These are phyloP conservation scores for Cyberlindnera subsufficiens DNA, from an alignment of 805 yeast genomes.

Conservation along the genomic window DNA sequence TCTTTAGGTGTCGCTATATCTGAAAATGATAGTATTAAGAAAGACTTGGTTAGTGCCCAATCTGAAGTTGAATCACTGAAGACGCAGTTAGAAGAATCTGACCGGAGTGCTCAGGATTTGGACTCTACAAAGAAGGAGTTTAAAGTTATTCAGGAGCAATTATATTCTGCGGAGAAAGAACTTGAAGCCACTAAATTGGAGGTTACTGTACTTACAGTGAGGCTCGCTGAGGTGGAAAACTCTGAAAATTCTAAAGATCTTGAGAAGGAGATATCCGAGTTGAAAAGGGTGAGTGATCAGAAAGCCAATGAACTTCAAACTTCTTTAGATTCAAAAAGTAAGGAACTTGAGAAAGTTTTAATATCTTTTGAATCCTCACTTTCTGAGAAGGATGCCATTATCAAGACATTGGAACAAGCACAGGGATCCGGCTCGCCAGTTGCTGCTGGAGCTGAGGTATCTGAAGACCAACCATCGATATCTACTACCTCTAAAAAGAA, in stretches of 20 bases:
- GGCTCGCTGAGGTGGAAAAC: neutral
- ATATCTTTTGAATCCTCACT: slow-evolving; percentile 2
- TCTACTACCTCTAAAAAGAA: slow-evolving; percentile 9
- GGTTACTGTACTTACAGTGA: neutral
- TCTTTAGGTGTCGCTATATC: neutral
- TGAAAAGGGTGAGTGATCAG: too few species aligned
- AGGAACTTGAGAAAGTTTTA: slow-evolving; percentile 2
- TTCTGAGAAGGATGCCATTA: slow-evolving; percentile 1
- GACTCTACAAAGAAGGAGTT: neutral
- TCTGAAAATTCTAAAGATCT: too few species aligned
- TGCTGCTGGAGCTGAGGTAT: neutral
- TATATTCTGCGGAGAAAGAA: neutral
- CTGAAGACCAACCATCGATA: neutral
- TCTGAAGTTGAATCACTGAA: neutral
- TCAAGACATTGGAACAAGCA: slow-evolving; percentile 9
- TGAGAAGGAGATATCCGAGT: too few species aligned
- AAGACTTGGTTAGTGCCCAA: neutral
- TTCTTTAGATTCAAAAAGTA: slow-evolving; percentile 1
- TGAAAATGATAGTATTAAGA: neutral
- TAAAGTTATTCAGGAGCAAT: neutral
- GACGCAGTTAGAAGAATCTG: neutral
- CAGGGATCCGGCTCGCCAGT: neutral
- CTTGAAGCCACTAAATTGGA: neutral
- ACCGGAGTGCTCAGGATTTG: neutral
- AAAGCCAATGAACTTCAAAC: too few species aligned